Percentiles rank a stretch among this genome's conserved stretches.
Evolutionary conservation across 202 grass and related monocot species (phyloP).

Genomic region (Schoenoplectus triqueter): DNA sequence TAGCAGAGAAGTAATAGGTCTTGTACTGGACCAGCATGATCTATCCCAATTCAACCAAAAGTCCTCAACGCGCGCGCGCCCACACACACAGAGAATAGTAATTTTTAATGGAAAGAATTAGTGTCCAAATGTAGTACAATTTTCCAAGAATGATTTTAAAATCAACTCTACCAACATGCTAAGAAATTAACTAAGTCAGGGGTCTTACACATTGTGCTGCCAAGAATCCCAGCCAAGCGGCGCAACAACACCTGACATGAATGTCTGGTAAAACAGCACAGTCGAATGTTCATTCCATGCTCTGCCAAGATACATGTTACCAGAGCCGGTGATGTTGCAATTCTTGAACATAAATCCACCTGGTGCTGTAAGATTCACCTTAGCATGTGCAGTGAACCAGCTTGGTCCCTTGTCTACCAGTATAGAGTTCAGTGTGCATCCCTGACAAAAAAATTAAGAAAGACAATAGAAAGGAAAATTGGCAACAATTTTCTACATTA

Average conservation of each 20-base stretch:
- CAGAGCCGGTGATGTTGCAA: constrained; percentile 25
- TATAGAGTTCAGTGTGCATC: constrained; percentile 44
- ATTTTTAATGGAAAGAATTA: no score
- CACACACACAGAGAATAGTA: no score
- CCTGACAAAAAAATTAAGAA: constrained; percentile 2
- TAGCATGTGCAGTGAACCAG: constrained; percentile 59
- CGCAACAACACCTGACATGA: constrained; percentile 42
- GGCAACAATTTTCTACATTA: no score
- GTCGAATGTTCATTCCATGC: constrained; percentile 56
- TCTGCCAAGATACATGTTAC: constrained; percentile 52
- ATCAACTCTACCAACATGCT: no score
- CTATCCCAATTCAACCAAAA: no score
- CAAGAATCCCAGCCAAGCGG: constrained; percentile 59
- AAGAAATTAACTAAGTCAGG: not conserved
- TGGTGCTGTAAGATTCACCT: not conserved
- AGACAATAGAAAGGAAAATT: not conserved
- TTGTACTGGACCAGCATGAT: no score
- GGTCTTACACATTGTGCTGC: constrained; percentile 25
- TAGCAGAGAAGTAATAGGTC: no score
- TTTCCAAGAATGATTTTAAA: not conserved
- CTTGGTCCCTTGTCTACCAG: constrained; percentile 26
- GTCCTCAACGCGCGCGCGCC: no score
- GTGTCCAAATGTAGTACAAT: not conserved
- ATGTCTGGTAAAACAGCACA: constrained; percentile 54
- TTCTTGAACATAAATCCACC: constrained; percentile 59